Evolutionary conservation across 1,284 basidiomycete genomes (phyloP), one percentile per base, ranked within the genome.

Genomic region (Golubevia pallescens): DNA sequence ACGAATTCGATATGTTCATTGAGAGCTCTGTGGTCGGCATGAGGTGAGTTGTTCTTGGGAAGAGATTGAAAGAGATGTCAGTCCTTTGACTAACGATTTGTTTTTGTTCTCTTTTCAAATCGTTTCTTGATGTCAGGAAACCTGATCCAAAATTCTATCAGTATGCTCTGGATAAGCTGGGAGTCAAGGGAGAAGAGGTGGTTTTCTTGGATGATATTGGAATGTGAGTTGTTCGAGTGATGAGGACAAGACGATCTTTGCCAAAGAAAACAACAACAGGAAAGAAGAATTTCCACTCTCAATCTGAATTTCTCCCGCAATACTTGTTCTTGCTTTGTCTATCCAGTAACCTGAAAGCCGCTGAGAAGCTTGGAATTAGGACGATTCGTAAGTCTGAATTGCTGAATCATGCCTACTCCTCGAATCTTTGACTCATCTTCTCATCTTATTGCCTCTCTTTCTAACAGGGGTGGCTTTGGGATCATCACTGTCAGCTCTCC

Each of bases 201-300:
- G 75, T 86, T 32, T 86, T 86, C 60, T 70, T 86, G 19, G 86
- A 86, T 71, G 86, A 86, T 59, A 84, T 86, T 42, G 86, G 86
- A 28, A 28, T 28, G 28, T 28, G 28, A 28, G 28, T 28, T 28
- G 28, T 28, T 28, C 28, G 28, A 28, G 28, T 28, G 28, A 28
- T 28, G 28, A 28, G 28, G 28, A 28, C 28, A 28, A 28, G 28
- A 28, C 28, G 28, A 28, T 28, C 28, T 28, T 28, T 28, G 28
- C 28, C 28, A 28, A 28, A 28, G 28, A 28, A 28, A 28, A n/a
- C n/a, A n/a, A n/a, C n/a, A n/a, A n/a, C n/a, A n/a, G n/a, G n/a
- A n/a, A n/a, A n/a, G n/a, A n/a, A n/a, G n/a, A n/a, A n/a, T n/a
- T n/a, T n/a, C n/a, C n/a, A n/a, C n/a, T n/a, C n/a, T n/a, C n/a